Base-by-base conservation (phyloP, 2,329 filamentous ascomycete species). In the Colletotrichum cuscutae region DNA sequence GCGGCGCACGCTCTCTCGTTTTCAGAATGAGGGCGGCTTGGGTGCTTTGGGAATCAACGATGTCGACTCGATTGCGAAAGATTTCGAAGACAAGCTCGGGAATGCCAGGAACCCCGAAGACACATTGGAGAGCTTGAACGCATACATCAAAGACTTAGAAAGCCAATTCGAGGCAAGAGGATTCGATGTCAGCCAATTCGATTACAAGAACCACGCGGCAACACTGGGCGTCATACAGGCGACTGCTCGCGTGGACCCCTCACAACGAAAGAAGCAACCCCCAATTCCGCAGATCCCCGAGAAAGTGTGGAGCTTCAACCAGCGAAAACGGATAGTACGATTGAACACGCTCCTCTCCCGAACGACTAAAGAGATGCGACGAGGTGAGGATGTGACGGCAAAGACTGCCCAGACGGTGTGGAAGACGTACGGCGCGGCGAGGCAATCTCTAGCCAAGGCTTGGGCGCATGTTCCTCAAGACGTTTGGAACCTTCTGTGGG, bases 401-500 rank as follows among this genome's bases (percentile, higher is more conserved):
- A 83, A 80, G 74, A 82, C 81, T 4, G 80, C 86, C 24, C 79
- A 78, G 30, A 78, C 80, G 1, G 80, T 84, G 5, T 91, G 89
- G 85, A 86, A 85, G 73, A 81, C 82, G 12, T 91, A 91, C 76
- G 83, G 84, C 59, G 80, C 82, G 0, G 85, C 86, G 3, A 82
- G 87, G 12, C 80, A 81, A 15, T 78, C 81, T 7, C 80, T 91
- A 54, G 80, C 84, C 1, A 81, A 81, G 24, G 79, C 82, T 11
- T 87, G 90, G 82, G 80, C 85, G 46, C 85, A 86, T 35, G 86
- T 95, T n/a, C 89, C 92, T 0, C 78, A 84, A 11, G 85, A 88
- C 19, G 86, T 89, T 5, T 93, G 93, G 89, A 82, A 88, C n/a
- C 79, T 90, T 2, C 80, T 96, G 9, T 96, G 93, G 93, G 83